phyloP scores from a whole-genome alignment of 441 rosid species.

The Mallotus repandus region DNA sequence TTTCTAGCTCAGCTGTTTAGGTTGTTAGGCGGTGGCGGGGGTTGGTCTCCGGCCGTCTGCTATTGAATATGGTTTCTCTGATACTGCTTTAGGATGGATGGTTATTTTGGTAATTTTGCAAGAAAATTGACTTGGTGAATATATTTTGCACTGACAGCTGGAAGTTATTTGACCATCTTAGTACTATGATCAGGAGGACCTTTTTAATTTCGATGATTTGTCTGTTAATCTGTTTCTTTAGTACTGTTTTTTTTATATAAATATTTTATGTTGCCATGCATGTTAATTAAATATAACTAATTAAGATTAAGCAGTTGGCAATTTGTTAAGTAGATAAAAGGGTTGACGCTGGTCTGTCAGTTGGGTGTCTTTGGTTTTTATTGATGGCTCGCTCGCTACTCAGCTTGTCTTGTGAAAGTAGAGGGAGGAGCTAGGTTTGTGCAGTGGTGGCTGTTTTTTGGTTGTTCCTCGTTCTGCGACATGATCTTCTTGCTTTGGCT shows the following conservation, averaged over 20 bases:
- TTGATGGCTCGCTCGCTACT: too few species aligned
- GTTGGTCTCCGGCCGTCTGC: not conserved
- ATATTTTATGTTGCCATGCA: too few species aligned
- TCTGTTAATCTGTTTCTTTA: not conserved
- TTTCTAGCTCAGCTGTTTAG: conserved; percentile 15
- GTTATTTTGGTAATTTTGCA: conserved; percentile 19
- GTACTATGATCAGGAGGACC: too few species aligned
- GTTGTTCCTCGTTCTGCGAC: not conserved
- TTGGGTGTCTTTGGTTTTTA: too few species aligned
- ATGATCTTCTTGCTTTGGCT: not conserved
- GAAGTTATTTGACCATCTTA: not conserved
- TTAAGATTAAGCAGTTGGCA: too few species aligned
- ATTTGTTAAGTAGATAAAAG: too few species aligned
- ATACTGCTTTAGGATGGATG: not conserved
- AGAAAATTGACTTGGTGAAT: not conserved
- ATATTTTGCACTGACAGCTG: conserved; percentile 4
- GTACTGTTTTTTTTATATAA: not conserved
- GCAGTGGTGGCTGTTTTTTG: not conserved
- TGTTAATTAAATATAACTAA: too few species aligned
- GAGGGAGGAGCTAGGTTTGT: too few species aligned
- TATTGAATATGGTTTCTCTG: not conserved
- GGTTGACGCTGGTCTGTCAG: too few species aligned
- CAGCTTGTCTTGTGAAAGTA: too few species aligned
- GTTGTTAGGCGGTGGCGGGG: not conserved
- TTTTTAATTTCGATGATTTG: not conserved